Percentiles rank a stretch among this genome's conserved stretches.
These are phyloP conservation scores for Phycomyces blakesleeanus DNA, from an alignment of 192 early-diverging fungal genomes.

Conservation along the genomic window DNA sequence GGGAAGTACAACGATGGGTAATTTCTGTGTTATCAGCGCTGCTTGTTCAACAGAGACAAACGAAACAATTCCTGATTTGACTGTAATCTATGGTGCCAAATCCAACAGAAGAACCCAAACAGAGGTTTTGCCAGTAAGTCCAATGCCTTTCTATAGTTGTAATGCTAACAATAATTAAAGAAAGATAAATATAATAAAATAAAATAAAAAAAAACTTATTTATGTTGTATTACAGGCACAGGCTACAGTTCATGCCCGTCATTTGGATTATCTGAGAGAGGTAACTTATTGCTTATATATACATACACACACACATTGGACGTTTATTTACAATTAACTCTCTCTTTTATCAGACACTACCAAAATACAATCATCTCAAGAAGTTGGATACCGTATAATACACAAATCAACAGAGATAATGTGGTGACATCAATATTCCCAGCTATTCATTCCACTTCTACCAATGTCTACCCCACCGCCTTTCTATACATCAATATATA, in stretches of 20 bases:
- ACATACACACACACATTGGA: too few relatives aligned
- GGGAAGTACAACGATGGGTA: constrained; percentile 53
- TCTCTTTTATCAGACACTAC: constrained; percentile 31
- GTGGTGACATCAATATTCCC: too few relatives aligned
- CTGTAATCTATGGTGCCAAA: constrained; percentile 61
- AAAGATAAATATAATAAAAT: too few relatives aligned
- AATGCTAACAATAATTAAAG: too few relatives aligned
- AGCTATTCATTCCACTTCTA: too few relatives aligned
- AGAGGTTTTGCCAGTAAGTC: constrained; percentile 6
- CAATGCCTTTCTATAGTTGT: background rate
- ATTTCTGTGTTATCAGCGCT: constrained; percentile 70
- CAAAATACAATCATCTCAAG: constrained; percentile 56
- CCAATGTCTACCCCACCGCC: too few relatives aligned
- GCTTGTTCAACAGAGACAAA: constrained; percentile 57
- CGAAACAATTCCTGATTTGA: constrained; percentile 56
- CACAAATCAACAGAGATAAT: background rate
- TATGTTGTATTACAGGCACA: constrained; percentile 38
- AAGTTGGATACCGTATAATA: constrained; percentile 21
- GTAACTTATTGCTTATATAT: constrained; percentile 13
- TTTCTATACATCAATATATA: too few relatives aligned
- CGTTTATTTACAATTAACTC: background rate
- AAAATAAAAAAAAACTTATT: background rate
- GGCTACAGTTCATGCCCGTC: constrained; percentile 53
- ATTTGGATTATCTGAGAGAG: constrained; percentile 71
- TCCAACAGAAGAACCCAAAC: constrained; percentile 50